A percentile compares a stretch with the other conserved stretches of the same genome.
These are phyloP conservation scores for Neurospora sp. DNA, from an alignment of 495 filamentous ascomycete species.

Conservation along the genomic window DNA sequence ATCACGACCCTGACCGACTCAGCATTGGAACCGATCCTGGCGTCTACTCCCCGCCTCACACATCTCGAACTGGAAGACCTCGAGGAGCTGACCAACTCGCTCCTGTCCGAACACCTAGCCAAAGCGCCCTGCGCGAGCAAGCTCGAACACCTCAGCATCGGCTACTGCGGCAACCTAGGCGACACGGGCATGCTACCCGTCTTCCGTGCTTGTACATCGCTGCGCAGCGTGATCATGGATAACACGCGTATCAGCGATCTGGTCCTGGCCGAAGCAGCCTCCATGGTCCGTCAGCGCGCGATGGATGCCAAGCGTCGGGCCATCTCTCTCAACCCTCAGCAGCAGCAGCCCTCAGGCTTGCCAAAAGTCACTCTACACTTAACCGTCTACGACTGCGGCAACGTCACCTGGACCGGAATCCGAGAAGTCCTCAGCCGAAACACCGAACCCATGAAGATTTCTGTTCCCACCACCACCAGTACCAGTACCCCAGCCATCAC, in stretches of 20 bases:
- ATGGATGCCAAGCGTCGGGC: conserved; percentile 33
- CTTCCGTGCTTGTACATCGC: conserved; percentile 58
- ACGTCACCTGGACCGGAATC: conserved; percentile 87
- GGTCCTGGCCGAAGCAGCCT: conserved; percentile 76
- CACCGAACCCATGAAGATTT: conserved; percentile 45
- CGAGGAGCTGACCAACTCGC: conserved; percentile 59
- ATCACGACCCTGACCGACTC: conserved; percentile 63
- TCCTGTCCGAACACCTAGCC: conserved; percentile 60
- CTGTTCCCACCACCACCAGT: conserved; percentile 18
- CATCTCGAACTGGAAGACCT: conserved; percentile 90
- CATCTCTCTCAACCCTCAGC: conserved; percentile 16
- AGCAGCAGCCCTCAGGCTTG: neutral
- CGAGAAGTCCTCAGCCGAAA: conserved; percentile 81
- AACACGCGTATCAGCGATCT: conserved; percentile 87
- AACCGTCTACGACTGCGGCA: conserved; percentile 83
- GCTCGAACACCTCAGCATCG: conserved; percentile 75
- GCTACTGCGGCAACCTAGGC: conserved; percentile 77
- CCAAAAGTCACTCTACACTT: conserved; percentile 55
- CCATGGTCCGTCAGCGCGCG: conserved; percentile 56
- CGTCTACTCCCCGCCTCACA: conserved; percentile 62
- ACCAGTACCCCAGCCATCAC: neutral
- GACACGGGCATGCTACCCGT: conserved; percentile 80
- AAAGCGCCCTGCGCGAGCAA: conserved; percentile 57
- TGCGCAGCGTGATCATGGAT: conserved; percentile 75
- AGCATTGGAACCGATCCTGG: conserved; percentile 60